phyloP scores from a whole-genome alignment of 1,284 basidiomycete genomes.

The Hymenochaete sp. region DNA sequence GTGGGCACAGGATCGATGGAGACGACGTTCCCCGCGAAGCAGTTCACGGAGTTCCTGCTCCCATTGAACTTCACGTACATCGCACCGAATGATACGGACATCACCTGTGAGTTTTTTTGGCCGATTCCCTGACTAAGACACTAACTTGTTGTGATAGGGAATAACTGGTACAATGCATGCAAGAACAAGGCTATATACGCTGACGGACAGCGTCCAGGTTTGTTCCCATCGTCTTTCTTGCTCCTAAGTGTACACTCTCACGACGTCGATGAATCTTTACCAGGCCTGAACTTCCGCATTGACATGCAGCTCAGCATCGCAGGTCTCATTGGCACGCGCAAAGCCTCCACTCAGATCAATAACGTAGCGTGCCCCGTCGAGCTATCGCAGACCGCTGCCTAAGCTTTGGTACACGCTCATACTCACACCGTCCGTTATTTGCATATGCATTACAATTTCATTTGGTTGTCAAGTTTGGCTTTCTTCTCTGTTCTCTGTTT shows the following conservation, averaged over 20 bases:
- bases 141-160: slow-evolving; percentile 38
- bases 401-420: slow-evolving; percentile 16
- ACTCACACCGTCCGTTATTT: neutral
- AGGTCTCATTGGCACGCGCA: slow-evolving; percentile 52
- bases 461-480: neutral
- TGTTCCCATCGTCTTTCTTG: slow-evolving; percentile 22
- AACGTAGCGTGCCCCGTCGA: slow-evolving; percentile 72
- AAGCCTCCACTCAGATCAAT: slow-evolving; percentile 48
- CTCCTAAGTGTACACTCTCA: slow-evolving; percentile 2
- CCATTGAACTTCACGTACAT: slow-evolving; percentile 76
- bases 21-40: slow-evolving; percentile 53
- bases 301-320: slow-evolving; percentile 60
- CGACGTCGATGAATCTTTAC: no score
- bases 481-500: neutral
- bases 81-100: slow-evolving; percentile 73
- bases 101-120: slow-evolving; percentile 53
- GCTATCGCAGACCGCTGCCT: slow-evolving; percentile 46
- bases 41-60: slow-evolving; percentile 50
- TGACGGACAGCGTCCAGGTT: slow-evolving; percentile 53
- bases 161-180: slow-evolving; percentile 74
- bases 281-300: slow-evolving; percentile 63
- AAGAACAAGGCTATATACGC: slow-evolving; percentile 45
- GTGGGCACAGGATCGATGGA: slow-evolving; percentile 61
- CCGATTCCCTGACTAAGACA: neutral
- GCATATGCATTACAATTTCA: neutral